Conservation (phyloP, 1,284 basidiomycete genomes). For the Hemileia vastatrix region DNA sequence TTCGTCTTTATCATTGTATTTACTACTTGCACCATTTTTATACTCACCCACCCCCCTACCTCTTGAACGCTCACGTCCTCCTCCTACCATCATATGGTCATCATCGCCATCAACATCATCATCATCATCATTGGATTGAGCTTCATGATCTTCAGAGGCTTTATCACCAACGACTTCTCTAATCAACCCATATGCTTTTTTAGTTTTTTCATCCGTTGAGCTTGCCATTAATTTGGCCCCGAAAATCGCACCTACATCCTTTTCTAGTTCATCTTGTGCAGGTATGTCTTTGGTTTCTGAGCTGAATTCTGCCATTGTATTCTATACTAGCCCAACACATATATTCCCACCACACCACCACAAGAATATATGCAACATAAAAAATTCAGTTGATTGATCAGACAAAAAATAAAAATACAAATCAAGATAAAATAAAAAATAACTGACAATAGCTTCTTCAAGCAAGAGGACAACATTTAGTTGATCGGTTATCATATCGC, state of each 20-base stretch:
- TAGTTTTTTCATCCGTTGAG: constrained; percentile 17
- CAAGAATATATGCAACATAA: not conserved
- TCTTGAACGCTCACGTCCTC: not conserved
- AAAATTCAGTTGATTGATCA: not conserved
- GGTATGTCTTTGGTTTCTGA: no score
- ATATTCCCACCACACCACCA: not conserved
- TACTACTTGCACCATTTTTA: no score
- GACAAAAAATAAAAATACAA: not conserved
- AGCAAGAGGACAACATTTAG: constrained; percentile 1
- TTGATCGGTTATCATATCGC: constrained; percentile 7
- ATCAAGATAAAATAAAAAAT: not conserved
- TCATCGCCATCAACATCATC: not conserved
- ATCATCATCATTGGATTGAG: constrained; percentile 6
- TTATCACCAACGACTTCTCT: not conserved
- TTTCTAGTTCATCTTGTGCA: constrained; percentile 20
- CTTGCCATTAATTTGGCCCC: constrained; percentile 19
- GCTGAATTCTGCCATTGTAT: constrained; percentile 10
- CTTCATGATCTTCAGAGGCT: constrained; percentile 7
- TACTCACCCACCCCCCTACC: no score
- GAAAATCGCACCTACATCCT: constrained; percentile 14
- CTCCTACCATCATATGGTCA: not conserved
- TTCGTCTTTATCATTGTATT: no score
- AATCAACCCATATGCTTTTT: constrained; percentile 13
- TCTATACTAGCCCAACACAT: not conserved
- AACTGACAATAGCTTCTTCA: constrained; percentile 18